phyloP scores from a whole-genome alignment of 345 rosid genomes.

The Balakata baccata region DNA sequence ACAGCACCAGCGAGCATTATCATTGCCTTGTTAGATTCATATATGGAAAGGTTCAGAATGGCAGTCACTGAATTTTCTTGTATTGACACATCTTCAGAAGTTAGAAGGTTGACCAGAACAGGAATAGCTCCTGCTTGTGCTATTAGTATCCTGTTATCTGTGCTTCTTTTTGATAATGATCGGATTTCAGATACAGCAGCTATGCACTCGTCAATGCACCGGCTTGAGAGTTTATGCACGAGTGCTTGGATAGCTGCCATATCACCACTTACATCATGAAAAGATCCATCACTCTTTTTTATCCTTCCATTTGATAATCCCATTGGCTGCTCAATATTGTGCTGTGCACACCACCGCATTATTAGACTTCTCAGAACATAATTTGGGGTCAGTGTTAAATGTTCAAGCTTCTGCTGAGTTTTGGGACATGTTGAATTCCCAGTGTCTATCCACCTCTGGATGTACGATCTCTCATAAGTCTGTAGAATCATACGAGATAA shows the following conservation, averaged over 20 bases:
- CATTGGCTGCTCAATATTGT: conserved; percentile 73
- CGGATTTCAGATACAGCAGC: conserved; percentile 70
- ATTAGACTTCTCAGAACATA: conserved; percentile 83
- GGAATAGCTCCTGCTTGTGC: conserved; percentile 92
- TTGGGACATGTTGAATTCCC: conserved; percentile 89
- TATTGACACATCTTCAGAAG: conserved; percentile 47
- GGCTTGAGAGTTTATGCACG: conserved; percentile 62
- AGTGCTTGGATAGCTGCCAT: conserved; percentile 64
- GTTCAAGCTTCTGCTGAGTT: conserved; percentile 86
- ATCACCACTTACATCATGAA: conserved; percentile 59
- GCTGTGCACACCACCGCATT: conserved; percentile 66
- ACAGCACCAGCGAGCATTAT: conserved; percentile 87
- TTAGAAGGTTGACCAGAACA: conserved; percentile 56
- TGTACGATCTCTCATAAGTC: conserved; percentile 94
- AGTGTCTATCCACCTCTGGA: conserved; percentile 93
- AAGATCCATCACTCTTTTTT: conserved; percentile 60
- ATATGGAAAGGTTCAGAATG: conserved; percentile 84
- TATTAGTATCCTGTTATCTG: conserved; percentile 74
- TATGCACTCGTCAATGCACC: conserved; percentile 49
- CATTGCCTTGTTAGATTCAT: conserved; percentile 67
- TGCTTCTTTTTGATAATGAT: conserved; percentile 75
- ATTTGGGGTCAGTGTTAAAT: conserved; percentile 77
- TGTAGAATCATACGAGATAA: conserved; percentile 37
- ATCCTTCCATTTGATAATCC: conserved; percentile 55
- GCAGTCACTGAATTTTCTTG: conserved; percentile 89